Base-by-base conservation (phyloP, 495 filamentous ascomycete species). In the Tuber brumale region DNA sequence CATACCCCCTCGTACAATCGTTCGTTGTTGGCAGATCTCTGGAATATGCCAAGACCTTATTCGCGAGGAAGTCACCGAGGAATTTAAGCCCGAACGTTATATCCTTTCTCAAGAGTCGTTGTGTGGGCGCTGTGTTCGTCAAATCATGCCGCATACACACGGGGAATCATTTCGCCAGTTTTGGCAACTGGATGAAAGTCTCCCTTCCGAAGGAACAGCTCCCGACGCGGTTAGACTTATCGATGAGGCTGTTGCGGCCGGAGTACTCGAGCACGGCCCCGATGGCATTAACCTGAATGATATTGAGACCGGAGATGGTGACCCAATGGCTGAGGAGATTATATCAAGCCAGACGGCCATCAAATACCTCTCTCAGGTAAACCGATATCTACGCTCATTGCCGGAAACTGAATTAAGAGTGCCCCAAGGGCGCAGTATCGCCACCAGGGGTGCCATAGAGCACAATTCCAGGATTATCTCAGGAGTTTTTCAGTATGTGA, bases 391-490 rank as follows among this genome's bases (percentile, higher is more conserved):
- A 37, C 75, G 78, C 37, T 80, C 77, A 0, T 44, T 80, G 18
- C 78, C 78, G 37, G 78, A 79, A 16, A 80, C 76, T n/a, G 78
- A 80, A 41, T 69, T 80, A 43, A 80, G 76, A 48, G 79, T 77
- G 27, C 78, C 78, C 1, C 41, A 79, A 44, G 78, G 78, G n/a
- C 78, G 75, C 14, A 77, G 75, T 27, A 79, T 80, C 71, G 70
- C 77, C 2, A 77, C 79, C 3, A 61, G 70, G 8, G 73, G 70
- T n/a, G 78, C 73, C 21, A 80, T 80, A 45, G 77, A 74, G 57
- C 78, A 77, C 39, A 80, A 80, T 45, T 57, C 77, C 35, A 73
- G 78, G 69, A 77, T 80, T 18, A 80, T 80, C 73, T 77, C 78
- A 23, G 77, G 78, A 5, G 75, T 80, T 73, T 77, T 77, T 12